Percentiles rank a stretch among this genome's conserved stretches.
Conservation (phyloP, 345 rosid species). For the Corchorus olitorius region DNA sequence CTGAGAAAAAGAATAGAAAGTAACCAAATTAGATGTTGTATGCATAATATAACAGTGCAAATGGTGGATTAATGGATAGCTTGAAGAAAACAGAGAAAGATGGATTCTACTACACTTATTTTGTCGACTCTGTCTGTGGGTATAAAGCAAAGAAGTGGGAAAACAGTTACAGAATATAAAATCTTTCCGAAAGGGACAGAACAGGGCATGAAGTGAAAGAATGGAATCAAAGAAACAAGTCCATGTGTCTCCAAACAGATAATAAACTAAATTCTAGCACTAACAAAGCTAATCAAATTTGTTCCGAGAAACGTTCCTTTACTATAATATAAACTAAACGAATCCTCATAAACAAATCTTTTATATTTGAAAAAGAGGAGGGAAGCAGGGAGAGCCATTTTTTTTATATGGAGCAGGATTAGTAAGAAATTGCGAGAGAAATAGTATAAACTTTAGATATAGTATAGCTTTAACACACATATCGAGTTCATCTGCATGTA, state of each 20-base stretch:
- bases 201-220: no score
- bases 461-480: slow-evolving; percentile 18
- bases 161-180: no score
- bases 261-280: no score
- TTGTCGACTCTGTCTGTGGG: neutral
- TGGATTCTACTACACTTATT: no score
- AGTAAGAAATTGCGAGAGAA: neutral
- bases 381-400: neutral
- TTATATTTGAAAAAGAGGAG: neutral
- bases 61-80: neutral
- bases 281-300: no score
- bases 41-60: neutral
- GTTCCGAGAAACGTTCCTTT: no score
- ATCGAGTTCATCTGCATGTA: slow-evolving; percentile 43
- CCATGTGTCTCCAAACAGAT: no score
- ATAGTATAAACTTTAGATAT: neutral
- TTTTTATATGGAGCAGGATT: neutral
- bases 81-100: neutral
- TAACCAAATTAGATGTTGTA: neutral
- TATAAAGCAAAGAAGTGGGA: neutral
- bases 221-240: no score
- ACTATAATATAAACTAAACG: no score
- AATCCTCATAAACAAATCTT: no score
- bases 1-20: slow-evolving; percentile 22
- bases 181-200: no score